Evolutionary conservation across 2,329 filamentous ascomycete genomes (phyloP), one percentile per base, ranked within the genome.

Genomic region (Ophiocordyceps robertsii): DNA sequence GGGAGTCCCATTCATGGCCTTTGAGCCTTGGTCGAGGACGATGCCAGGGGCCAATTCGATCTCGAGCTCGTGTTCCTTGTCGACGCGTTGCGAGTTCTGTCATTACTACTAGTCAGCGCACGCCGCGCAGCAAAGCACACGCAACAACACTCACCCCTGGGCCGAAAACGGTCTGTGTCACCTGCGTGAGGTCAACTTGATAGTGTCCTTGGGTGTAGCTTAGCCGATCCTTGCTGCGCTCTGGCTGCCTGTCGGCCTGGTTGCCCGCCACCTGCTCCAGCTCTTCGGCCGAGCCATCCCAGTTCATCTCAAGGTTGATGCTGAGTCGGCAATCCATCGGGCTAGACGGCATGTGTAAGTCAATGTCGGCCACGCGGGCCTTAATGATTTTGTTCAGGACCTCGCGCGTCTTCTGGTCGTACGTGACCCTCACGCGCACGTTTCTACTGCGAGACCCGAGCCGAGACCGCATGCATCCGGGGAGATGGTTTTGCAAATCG

Each of bases 241-340:
- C 80, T 7, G 72, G 65, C 50, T 61, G 59, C 27, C 55, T 66
- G 54, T 55, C 68, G 50, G 43, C 60, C 49, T 51, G 62, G 42
- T 49, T 53, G 36, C 53, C 60, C 39, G 54, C 54, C 41, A 63
- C 44, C 21, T 60, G 55, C 51, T 75, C 68, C 13, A 79, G 59
- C 45, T 77, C 73, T 33, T 74, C 67, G 4, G 78, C 69, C 0
- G 84, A 54, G 2, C 88, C 86, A 4, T 87, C 73, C 67, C 81
- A 94, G 42, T 82, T 75, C 75, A 93, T 88, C 75, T 98, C 93
- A 2, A 98, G 73, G 56, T 95, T 96, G 56, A 98, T 80, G 53
- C 87, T 94, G 51, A 98, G 81, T 11, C 92, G 84, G 63, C 88
- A 95, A 62, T 98, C 92, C 55, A 95, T 84, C 3, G 77, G 76